Base-by-base conservation (phyloP, 176 grass and related monocot genomes). In the Panicum miliaceum region DNA sequence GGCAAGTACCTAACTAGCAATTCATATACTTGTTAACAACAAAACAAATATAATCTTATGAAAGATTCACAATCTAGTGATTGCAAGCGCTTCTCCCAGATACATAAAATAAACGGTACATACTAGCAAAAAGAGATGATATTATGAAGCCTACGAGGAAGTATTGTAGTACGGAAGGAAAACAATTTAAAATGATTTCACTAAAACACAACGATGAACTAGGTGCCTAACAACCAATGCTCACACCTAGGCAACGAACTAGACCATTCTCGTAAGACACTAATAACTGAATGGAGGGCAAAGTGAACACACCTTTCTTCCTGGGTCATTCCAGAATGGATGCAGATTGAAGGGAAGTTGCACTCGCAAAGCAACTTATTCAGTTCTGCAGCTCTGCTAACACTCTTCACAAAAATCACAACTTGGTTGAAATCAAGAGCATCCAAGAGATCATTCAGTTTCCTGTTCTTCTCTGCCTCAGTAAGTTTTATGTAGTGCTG, bases 311-410 rank as follows among this genome's bases (percentile, higher is more conserved):
- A 94, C 91, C 93, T 93, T 71, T 99, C 97, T 79, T 96, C 93
- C 81, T 99, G 97, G 0, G 97, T 69, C 97, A 99, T 99, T 37
- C 97, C 97, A 89, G 97, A 99, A 87, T 99, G 97, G 57, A 99
- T 99, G 82, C 86, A 91, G 73, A 99, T 99, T 36, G 97, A 88
- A 75, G 97, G 97, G 62, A 99, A 99, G 84, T 99, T 99, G 85
- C 97, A 99, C 42, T 99, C 97, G 0, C 90, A 92, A 37, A 99
- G 91, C 61, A 99, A 83, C 91, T 96, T 99, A 92, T 99, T 99
- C 70, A 99, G 82, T 68, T 99, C 97, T 1, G 91, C 97, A 16
- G 97, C 93, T 61, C 93, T 88, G 46, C 70, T 99, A 63, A 99
- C 93, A 5, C 97, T 99, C 81, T 99, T 99, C 23, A 99, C 97